Base-by-base conservation (phyloP, 352 stramenopile genomes). In the Globisporangium perplexum region DNA sequence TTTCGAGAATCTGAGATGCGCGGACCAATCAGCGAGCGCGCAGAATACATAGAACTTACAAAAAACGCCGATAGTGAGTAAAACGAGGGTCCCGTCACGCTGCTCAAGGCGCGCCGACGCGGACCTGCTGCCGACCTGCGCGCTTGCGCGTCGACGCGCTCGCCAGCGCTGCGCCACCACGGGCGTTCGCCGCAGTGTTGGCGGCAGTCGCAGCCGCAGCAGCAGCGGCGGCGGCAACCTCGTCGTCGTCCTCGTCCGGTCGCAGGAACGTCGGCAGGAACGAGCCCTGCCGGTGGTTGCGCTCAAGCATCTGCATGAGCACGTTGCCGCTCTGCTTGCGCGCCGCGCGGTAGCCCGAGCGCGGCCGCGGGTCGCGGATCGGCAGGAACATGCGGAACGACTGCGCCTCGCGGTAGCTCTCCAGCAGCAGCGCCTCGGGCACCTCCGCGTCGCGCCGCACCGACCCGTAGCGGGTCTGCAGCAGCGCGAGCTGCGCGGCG, bases 351-450 rank as follows among this genome's bases (percentile, higher is more conserved):
- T 86, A 88, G 31, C 50, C 47, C 4, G 74, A 74, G 5, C 47
- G 48, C 4, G 73, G 60, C 1, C 73, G 71, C 18, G 56, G 53
- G 35, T 85, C 70, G 43, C 66, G 69, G 57, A 86, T 84, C 31
- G 72, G 72, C 39, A 82, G 42, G 23, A 86, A 60, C 75, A 86
- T 86, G 43, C 75, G 69, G 47, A 79, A 77, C 39, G 74, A 86
- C 46, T 74, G 62, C 35, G 68, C 63, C 35, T 83, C 72, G n/a
- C 54, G 31, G 54, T 83, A 78, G 47, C 66, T 72, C 33, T 51
- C 47, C 17, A 63, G 33, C n/a, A 63, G 33, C n/a, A 35, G 50
- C 4, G 60, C 64, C 7, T 11, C 33, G 33, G 70, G 61, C 12
- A 75, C 26, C 36, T 79, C 65, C 0, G 71, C 72, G 35, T 81